phyloP scores from a whole-genome alignment of 306 rosid species.

The Cucurbita moschata region DNA sequence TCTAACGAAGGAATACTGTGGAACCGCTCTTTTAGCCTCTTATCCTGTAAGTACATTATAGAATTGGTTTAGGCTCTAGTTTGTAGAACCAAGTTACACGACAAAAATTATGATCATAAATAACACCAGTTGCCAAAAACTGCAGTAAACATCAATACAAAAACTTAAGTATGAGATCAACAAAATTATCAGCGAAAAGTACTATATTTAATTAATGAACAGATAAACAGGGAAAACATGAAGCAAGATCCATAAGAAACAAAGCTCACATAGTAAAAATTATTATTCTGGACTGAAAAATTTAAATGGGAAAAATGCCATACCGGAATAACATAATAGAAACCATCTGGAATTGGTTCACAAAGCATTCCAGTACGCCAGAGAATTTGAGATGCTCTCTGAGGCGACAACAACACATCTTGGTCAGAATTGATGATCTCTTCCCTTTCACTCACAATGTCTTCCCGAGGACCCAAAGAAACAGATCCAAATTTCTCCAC shows the following conservation, averaged over 20 bases:
- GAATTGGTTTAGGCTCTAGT: not conserved
- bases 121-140: not conserved
- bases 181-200: not conserved
- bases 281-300: not conserved
- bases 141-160: not conserved
- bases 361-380: conserved; percentile 86
- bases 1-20: conserved; percentile 74
- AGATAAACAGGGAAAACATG: not conserved
- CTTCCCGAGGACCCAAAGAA: conserved; percentile 70
- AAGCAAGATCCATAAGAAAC: not conserved
- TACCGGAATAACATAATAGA: conserved; percentile 86
- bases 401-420: conserved; percentile 55
- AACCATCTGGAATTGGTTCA: conserved; percentile 88
- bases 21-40: conserved; percentile 70
- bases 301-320: conserved; percentile 8
- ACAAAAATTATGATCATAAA: not conserved
- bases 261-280: not conserved
- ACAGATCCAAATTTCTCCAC: conserved; percentile 74
- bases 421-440: conserved; percentile 33
- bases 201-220: not conserved
- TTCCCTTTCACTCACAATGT: conserved; percentile 37
- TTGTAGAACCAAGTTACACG: not conserved
- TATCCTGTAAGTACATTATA: conserved; percentile 43
- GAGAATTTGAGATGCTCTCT: conserved; percentile 75
- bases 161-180: too few species aligned